Percentiles rank a stretch among this genome's conserved stretches.
Conservation (phyloP, 2,329 filamentous ascomycete genomes). For the Fusarium duplospermum region DNA sequence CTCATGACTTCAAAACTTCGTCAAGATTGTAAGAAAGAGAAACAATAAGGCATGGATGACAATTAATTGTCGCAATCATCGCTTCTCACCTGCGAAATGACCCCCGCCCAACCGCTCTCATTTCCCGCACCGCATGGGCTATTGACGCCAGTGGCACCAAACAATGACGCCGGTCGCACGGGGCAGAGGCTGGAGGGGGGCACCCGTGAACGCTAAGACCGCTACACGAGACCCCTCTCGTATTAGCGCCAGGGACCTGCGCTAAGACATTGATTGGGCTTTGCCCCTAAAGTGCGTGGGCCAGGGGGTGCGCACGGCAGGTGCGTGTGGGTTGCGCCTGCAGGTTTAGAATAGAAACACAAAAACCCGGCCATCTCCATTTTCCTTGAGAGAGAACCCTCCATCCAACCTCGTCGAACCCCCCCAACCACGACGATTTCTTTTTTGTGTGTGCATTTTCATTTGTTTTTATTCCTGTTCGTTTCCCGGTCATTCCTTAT, state of each 20-base stretch:
- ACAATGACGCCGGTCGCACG: neutral
- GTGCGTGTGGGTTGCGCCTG: neutral
- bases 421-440: slow-evolving; percentile 4
- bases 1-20: neutral
- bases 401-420: slow-evolving; percentile 14
- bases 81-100: neutral
- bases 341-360: slow-evolving; percentile 31
- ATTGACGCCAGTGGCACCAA: slow-evolving; percentile 1
- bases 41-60: neutral
- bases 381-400: neutral
- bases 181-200: neutral
- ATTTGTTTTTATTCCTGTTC: slow-evolving; percentile 4
- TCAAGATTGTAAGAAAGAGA: neutral
- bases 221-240: slow-evolving; percentile 17
- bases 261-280: neutral
- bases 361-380: slow-evolving; percentile 20
- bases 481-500: slow-evolving; percentile 44
- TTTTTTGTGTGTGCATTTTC: slow-evolving; percentile 9
- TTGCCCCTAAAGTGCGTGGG: neutral
- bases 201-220: slow-evolving; percentile 5
- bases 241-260: slow-evolving; percentile 26
- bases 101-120: neutral
- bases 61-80: neutral
- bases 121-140: neutral
- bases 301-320: neutral